Percentiles rank a stretch among this genome's conserved stretches.
Conservation (phyloP, 345 rosid genomes). For the Citrus hindsii region DNA sequence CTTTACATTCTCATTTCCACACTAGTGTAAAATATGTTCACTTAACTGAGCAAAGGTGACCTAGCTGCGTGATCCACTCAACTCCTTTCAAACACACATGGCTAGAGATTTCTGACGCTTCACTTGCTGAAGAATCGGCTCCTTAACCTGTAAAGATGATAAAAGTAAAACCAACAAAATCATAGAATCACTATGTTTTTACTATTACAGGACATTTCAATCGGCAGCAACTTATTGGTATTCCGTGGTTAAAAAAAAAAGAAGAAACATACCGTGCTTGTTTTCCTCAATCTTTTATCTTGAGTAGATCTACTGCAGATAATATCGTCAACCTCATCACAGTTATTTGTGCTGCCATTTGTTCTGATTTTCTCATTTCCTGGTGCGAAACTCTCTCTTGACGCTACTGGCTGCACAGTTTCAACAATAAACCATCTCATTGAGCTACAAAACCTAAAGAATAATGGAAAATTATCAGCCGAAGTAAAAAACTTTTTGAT, state of each 20-base stretch:
- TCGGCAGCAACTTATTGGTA: not conserved
- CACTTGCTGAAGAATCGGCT: constrained; percentile 69
- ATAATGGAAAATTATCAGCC: not conserved
- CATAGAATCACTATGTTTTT: not conserved
- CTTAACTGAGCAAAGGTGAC: not conserved
- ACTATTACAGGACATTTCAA: too few relatives aligned
- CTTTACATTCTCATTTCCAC: not conserved
- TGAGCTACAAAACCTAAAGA: not conserved
- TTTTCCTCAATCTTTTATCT: constrained; percentile 64
- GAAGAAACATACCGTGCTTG: constrained; percentile 64
- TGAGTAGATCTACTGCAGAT: constrained; percentile 55
- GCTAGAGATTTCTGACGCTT: constrained; percentile 84
- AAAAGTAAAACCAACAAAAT: too few relatives aligned
- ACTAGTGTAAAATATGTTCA: not conserved
- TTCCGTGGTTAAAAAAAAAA: not conserved
- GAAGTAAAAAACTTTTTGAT: not conserved
- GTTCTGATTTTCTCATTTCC: constrained; percentile 38
- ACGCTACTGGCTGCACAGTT: constrained; percentile 63
- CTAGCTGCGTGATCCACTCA: not conserved
- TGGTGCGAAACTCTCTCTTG: constrained; percentile 72
- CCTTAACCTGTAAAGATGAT: constrained; percentile 62
- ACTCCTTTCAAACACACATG: constrained; percentile 27
- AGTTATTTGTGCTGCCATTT: constrained; percentile 26
- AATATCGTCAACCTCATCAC: constrained; percentile 37
- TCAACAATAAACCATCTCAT: not conserved